Evolutionary conservation across 768 basidiomycete species (phyloP).

Genomic region (Dentipellis fragilis): DNA sequence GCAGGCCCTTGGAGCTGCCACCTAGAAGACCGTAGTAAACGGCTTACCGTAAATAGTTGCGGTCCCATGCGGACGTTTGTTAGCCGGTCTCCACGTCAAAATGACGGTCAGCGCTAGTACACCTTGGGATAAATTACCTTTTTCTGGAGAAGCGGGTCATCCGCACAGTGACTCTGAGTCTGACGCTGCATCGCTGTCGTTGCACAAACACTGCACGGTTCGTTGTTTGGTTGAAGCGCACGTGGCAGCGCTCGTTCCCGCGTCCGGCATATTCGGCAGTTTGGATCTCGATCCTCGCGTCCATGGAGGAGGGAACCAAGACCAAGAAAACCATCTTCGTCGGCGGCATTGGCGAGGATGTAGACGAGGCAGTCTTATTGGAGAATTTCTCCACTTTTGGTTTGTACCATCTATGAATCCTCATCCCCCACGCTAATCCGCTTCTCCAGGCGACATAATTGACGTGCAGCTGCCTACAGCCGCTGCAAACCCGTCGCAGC

Average conservation of each 20-base stretch:
- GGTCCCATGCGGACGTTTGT: not conserved
- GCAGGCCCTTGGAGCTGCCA: no score
- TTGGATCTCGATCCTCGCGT: not conserved
- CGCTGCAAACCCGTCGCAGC: conserved; percentile 55
- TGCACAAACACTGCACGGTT: not conserved
- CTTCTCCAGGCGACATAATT: conserved; percentile 70
- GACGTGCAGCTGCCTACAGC: conserved; percentile 86
- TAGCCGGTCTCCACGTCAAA: no score
- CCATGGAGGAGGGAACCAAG: conserved; percentile 77
- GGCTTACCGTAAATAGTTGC: not conserved
- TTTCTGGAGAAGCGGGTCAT: no score
- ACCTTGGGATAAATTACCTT: no score
- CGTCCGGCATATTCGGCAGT: not conserved
- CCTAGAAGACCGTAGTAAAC: not conserved
- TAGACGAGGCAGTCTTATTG: conserved; percentile 68
- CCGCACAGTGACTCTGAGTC: no score
- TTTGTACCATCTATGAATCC: conserved; percentile 24
- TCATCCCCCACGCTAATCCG: not conserved
- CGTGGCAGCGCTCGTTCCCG: not conserved
- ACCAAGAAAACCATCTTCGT: conserved; percentile 82
- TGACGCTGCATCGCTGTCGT: no score
- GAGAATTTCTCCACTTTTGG: conserved; percentile 85
- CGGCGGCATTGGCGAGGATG: conserved; percentile 75
- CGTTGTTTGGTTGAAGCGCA: not conserved
- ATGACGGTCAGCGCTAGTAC: no score